phyloP scores from a whole-genome alignment of 495 filamentous ascomycete species.

The Aspergillus wentii region DNA sequence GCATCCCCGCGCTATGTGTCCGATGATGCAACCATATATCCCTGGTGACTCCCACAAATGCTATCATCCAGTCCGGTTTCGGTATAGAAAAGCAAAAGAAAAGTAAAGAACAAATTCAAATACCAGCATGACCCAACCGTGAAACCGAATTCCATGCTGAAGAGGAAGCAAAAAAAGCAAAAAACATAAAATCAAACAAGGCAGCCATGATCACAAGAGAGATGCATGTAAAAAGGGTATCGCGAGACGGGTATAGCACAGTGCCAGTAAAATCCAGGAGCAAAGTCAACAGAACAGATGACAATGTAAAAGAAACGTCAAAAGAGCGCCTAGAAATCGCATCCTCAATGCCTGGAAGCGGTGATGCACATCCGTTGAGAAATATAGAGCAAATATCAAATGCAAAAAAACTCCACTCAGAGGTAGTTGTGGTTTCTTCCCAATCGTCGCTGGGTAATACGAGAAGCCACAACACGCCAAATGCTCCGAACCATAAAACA shows the following conservation, averaged over 20 bases:
- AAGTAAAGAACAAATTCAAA: too few species aligned
- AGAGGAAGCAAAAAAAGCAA: constrained; percentile 5
- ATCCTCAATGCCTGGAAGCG: constrained; percentile 5
- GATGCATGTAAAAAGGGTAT: constrained; percentile 22
- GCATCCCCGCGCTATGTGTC: constrained; percentile 14
- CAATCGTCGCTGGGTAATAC: constrained; percentile 5
- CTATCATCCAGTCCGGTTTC: constrained; percentile 11
- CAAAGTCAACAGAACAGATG: background rate
- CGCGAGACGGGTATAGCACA: constrained; percentile 16
- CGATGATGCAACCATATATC: constrained; percentile 15
- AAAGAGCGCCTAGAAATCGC: constrained; percentile 10
- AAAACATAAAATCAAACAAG: constrained; percentile 10
- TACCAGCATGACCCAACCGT: constrained; percentile 2
- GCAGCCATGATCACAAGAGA: too few species aligned
- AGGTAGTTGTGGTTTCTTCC: constrained; percentile 11
- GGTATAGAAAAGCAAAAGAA: too few species aligned
- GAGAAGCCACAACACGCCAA: constrained; percentile 7
- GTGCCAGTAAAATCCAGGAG: constrained; percentile 5
- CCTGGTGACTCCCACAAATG: constrained; percentile 16
- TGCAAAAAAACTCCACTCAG: too few species aligned
- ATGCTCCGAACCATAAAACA: constrained; percentile 7
- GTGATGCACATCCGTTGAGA: constrained; percentile 4
- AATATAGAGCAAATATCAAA: constrained; percentile 4
- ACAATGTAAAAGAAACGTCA: constrained; percentile 10
- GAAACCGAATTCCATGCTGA: constrained; percentile 1